phyloP scores from a whole-genome alignment of 2,329 filamentous ascomycete genomes.

The Stachybotrys chlorohalonatus region DNA sequence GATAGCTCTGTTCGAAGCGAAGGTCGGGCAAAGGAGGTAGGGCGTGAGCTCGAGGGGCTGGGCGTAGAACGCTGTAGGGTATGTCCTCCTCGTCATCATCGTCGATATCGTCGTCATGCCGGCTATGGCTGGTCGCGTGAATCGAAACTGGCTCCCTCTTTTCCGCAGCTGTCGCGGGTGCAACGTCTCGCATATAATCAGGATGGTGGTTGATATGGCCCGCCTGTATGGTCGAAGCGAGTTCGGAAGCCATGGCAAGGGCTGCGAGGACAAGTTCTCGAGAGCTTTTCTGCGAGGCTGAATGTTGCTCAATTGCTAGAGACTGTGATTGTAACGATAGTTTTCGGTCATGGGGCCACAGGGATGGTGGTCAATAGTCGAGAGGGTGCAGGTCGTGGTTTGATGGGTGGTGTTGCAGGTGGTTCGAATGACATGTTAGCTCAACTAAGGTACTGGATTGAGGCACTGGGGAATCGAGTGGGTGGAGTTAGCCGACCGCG shows the following conservation, averaged over 20 bases:
- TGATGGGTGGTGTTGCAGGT: too few relatives aligned
- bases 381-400: too few relatives aligned
- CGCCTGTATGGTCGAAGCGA: conserved; percentile 73
- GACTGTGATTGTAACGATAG: neutral
- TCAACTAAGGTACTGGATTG: too few relatives aligned
- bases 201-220: conserved; percentile 68
- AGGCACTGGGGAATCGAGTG: too few relatives aligned
- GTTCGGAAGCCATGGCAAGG: conserved; percentile 31
- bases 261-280: neutral
- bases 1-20: conserved; percentile 95
- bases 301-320: neutral
- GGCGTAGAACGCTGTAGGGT: conserved; percentile 54
- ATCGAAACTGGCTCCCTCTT: conserved; percentile 29
- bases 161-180: conserved; percentile 68
- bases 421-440: too few relatives aligned
- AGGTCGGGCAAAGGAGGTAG: conserved; percentile 72
- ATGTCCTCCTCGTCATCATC: conserved; percentile 51
- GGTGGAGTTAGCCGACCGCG: too few relatives aligned
- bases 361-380: too few relatives aligned
- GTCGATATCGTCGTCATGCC: conserved; percentile 24
- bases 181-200: conserved; percentile 65
- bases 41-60: conserved; percentile 34
- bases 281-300: neutral
- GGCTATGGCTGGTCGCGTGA: conserved; percentile 9
- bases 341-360: neutral